phyloP scores from a whole-genome alignment of 108 stramenopile genomes.

The Nitzschia sp. region DNA sequence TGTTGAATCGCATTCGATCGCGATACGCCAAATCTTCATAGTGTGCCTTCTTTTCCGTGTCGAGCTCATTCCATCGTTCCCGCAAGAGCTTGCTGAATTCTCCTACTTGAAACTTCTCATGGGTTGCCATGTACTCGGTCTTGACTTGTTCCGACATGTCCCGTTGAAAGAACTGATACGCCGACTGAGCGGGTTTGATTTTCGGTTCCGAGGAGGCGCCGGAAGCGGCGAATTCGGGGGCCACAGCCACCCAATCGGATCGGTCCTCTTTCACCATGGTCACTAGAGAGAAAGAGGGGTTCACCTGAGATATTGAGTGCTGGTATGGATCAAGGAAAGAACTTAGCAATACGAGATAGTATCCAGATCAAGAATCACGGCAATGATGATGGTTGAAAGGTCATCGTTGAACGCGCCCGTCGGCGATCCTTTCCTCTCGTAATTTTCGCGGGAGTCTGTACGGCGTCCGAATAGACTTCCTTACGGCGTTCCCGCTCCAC shows the following conservation, averaged over 20 bases:
- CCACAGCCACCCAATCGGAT: conserved; percentile 84
- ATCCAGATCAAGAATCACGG: too few relatives aligned
- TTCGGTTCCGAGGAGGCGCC: neutral
- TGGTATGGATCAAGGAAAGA: neutral
- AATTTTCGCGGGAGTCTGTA: too few relatives aligned
- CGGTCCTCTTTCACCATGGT: conserved; percentile 80
- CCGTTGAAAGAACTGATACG: conserved; percentile 77
- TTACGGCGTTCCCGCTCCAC: too few relatives aligned
- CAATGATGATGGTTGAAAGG: too few relatives aligned
- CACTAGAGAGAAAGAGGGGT: neutral
- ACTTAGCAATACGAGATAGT: too few relatives aligned
- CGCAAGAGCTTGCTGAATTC: conserved; percentile 57
- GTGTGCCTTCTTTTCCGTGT: conserved; percentile 29
- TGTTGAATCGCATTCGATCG: conserved; percentile 57
- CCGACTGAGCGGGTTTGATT: conserved; percentile 65
- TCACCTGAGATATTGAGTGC: neutral
- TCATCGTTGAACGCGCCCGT: too few relatives aligned
- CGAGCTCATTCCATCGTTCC: conserved; percentile 61
- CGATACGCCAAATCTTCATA: conserved; percentile 63
- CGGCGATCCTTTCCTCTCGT: too few relatives aligned
- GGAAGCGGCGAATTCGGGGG: conserved; percentile 56
- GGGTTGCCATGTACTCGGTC: conserved; percentile 42
- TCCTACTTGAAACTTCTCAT: conserved; percentile 59
- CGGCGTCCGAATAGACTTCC: too few relatives aligned
- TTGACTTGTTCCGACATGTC: conserved; percentile 58